These are phyloP conservation scores for Aspergillus unguis DNA, from an alignment of 2,329 filamentous ascomycete species.

Conservation along the genomic window DNA sequence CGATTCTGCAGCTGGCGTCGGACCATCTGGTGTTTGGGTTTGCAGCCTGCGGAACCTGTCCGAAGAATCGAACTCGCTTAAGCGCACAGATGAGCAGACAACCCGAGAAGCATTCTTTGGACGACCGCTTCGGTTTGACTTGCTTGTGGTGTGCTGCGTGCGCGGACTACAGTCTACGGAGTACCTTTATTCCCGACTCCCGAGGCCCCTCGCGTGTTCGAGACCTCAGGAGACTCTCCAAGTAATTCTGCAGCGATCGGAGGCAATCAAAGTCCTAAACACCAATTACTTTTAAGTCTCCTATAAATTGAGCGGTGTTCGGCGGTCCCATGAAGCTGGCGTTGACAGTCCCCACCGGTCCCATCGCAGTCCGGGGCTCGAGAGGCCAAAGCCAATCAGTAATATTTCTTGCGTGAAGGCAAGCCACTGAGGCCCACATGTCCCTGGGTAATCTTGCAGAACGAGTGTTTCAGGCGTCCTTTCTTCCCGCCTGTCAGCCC, in stretches of 20 bases:
- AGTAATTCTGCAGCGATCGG: neutral
- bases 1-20: conserved; percentile 9
- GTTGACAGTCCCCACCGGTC: conserved; percentile 15
- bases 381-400: neutral
- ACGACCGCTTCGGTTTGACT: conserved; percentile 1
- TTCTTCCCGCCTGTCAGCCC: conserved; percentile 21
- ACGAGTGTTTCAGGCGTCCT: conserved; percentile 16
- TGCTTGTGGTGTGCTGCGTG: neutral
- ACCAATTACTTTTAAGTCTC: neutral
- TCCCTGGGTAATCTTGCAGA: conserved; percentile 29
- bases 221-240: neutral
- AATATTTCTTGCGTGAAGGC: conserved; percentile 10
- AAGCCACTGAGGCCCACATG: conserved; percentile 24
- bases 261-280: neutral
- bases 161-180: too few relatives aligned
- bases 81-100: neutral
- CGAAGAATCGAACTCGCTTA: neutral
- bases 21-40: conserved; percentile 8
- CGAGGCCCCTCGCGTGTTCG: neutral
- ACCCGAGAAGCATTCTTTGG: neutral
- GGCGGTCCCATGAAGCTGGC: conserved; percentile 9
- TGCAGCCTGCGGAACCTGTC: conserved; percentile 5
- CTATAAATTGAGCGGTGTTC: conserved; percentile 14
- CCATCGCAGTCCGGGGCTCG: conserved; percentile 12
- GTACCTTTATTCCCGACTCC: too few relatives aligned